Percentiles rank a stretch among this genome's conserved stretches.
phyloP scores from a whole-genome alignment of 78 protist species.

The Guillardia theta region DNA sequence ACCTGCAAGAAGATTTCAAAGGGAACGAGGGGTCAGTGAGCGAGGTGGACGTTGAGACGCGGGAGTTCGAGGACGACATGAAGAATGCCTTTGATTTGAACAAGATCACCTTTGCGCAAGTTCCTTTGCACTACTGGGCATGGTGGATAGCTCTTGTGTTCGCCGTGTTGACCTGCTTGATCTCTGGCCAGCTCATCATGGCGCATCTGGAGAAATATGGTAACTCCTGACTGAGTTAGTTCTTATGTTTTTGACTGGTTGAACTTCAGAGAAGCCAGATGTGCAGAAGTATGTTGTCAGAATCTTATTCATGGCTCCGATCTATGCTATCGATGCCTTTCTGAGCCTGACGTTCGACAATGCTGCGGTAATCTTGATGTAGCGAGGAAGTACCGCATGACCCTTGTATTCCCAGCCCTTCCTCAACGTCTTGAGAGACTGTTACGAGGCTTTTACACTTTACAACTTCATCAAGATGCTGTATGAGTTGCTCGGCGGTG shows the following conservation, averaged over 20 bases:
- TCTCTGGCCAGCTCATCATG: not conserved
- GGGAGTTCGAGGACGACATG: not conserved
- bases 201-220: not conserved
- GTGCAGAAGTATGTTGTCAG: slow-evolving; percentile 24
- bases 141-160: not conserved
- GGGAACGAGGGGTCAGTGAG: too few species aligned
- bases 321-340: not conserved
- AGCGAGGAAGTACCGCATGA: too few species aligned
- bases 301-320: not conserved
- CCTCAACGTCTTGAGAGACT: not conserved
- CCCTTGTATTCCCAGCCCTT: too few species aligned
- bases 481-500: not conserved
- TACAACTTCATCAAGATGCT: slow-evolving; percentile 21
- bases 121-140: not conserved
- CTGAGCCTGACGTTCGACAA: not conserved
- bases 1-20: not conserved
- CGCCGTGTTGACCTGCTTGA: not conserved
- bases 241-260: too few species aligned
- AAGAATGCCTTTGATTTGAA: not conserved
- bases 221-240: too few species aligned
- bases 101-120: not conserved
- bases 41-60: not conserved
- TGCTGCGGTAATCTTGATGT: too few species aligned
- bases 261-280: not conserved
- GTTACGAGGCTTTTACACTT: slow-evolving; percentile 22